Base-by-base conservation (phyloP, 1,284 basidiomycete species). In the Microbotryomycetes sp. region DNA sequence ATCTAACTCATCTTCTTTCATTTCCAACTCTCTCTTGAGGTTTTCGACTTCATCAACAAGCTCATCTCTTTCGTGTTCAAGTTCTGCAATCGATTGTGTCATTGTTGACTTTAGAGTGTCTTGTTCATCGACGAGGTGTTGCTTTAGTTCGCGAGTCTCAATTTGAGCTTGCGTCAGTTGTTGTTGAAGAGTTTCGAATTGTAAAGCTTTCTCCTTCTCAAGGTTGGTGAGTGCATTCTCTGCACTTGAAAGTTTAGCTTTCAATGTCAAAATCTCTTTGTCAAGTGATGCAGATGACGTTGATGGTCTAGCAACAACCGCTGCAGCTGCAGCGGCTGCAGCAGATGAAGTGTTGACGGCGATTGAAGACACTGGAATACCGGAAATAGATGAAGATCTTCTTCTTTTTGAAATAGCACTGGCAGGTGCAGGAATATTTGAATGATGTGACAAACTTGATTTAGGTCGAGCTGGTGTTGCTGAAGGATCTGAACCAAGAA, bases 221-320 rank as follows among this genome's bases (percentile, higher is more conserved):
- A 59, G 57, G 15, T 60, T 63, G 32, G 62, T 64, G 23, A 64
- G 42, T 22, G 26, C 25, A 30, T 64, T 64, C 32, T 64, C 63
- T 12, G 58, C 30, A 6, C 45, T 29, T 6, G 60, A 30, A 6
- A 60, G 32, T n/a, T 64, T 60, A 15, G 57, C 51, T 23, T 50
- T 29, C 53, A 59, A 59, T 7, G 23, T 15, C 3, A 36, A 7
- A 6, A 62, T 48, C 50, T 60, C 3, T 26, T 59, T 59, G 4
- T 42, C 51, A 2, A 31, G 32, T 25, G 46, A 49, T 26, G 25
- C 36, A 5, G 59, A 46, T 6, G 56, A 46, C 14, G 52, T 55
- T 53, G 53, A 23, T 22, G 49, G 31, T 1, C 16, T 53, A 23
- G 22, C 25, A 3, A 56, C 31, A 0, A 45, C 4, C 3, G 49